Evolutionary conservation across 805 yeast species (phyloP).

Genomic region (Ogataea pini): DNA sequence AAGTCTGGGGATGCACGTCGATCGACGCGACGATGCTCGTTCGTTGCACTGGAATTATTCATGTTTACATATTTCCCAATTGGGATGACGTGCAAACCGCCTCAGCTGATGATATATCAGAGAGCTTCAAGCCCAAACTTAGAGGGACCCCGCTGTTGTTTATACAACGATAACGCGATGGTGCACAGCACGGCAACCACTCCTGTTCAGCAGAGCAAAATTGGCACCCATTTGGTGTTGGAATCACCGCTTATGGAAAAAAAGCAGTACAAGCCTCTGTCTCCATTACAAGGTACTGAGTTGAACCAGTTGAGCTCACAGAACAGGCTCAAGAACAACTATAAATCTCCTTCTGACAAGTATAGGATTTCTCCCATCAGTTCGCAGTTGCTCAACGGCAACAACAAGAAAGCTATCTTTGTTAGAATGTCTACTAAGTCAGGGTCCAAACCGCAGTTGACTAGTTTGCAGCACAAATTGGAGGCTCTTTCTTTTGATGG

Average conservation of each 20-base stretch:
- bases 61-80: slow-evolving; percentile 14
- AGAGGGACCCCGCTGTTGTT: background rate
- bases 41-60: background rate
- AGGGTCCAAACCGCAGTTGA: slow-evolving; percentile 3
- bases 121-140: background rate
- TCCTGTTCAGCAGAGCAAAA: slow-evolving; percentile 9
- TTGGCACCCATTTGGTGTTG: background rate
- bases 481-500: slow-evolving; percentile 20
- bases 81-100: slow-evolving; percentile 5
- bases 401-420: slow-evolving; percentile 14
- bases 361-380: slow-evolving; percentile 21
- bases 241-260: slow-evolving; percentile 4
- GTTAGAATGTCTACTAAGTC: slow-evolving; percentile 5
- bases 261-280: slow-evolving; percentile 1
- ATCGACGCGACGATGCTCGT: slow-evolving; percentile 9
- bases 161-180: background rate
- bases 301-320: background rate
- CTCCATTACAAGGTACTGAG: background rate
- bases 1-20: slow-evolving; percentile 1
- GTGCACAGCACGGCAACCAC: background rate
- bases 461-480: slow-evolving; percentile 15
- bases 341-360: slow-evolving; percentile 23
- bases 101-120: background rate
- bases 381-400: slow-evolving; percentile 15
- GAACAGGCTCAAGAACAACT: slow-evolving; percentile 5